These are phyloP conservation scores for Globisporangium paddicum DNA, from an alignment of 352 stramenopile genomes.

Conservation along the genomic window DNA sequence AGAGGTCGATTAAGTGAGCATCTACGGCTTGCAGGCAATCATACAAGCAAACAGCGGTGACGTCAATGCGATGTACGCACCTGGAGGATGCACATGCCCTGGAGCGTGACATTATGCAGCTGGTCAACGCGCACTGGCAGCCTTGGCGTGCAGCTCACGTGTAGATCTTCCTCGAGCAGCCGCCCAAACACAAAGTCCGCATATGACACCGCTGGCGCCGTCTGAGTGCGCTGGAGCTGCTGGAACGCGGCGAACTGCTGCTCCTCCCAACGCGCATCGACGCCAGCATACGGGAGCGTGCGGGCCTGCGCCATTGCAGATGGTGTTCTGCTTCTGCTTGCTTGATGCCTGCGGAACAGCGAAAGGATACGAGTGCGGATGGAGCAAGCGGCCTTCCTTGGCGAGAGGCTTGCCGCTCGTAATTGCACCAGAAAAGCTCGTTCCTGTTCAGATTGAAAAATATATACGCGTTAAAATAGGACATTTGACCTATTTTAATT, in stretches of 20 bases:
- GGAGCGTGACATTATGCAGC: slow-evolving; percentile 46
- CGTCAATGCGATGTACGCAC: slow-evolving; percentile 16
- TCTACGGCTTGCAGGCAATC: background rate
- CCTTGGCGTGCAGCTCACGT: slow-evolving; percentile 57
- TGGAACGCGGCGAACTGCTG: slow-evolving; percentile 38
- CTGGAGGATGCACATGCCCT: slow-evolving; percentile 74
- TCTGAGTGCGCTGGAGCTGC: slow-evolving; percentile 12
- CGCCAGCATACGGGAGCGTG: slow-evolving; percentile 46
- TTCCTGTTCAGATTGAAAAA: too few relatives aligned
- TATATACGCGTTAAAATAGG: too few relatives aligned
- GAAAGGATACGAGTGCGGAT: background rate
- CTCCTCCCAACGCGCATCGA: slow-evolving; percentile 53
- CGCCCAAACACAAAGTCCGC: slow-evolving; percentile 50
- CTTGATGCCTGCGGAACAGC: too few relatives aligned
- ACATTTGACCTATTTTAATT: too few relatives aligned
- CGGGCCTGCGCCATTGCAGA: slow-evolving; percentile 10
- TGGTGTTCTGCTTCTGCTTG: background rate
- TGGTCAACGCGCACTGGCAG: slow-evolving; percentile 41
- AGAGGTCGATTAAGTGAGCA: background rate
- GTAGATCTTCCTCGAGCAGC: slow-evolving; percentile 61
- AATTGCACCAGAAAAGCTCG: too few relatives aligned
- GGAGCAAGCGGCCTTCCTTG: background rate
- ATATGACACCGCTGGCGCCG: slow-evolving; percentile 13
- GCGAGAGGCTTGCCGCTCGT: too few relatives aligned
- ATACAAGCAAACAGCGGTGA: background rate